Conservation (phyloP, 2,329 filamentous ascomycete genomes). For the Chaetomiaceae sp. region DNA sequence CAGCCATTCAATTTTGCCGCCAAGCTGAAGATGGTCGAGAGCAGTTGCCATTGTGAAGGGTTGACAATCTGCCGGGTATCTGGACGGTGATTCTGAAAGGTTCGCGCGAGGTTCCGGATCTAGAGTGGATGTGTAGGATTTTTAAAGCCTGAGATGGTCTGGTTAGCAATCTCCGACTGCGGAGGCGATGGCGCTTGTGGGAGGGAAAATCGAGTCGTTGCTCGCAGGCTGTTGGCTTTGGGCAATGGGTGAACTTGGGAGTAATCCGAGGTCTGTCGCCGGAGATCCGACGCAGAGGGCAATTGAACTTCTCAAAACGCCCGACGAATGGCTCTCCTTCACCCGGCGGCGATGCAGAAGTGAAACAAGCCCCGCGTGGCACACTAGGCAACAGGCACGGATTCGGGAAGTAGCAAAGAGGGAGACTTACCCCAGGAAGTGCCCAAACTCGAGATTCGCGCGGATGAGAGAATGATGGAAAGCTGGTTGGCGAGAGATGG, state of each 20-base stretch:
- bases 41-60: conserved; percentile 56
- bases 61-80: not conserved
- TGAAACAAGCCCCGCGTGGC: conserved; percentile 7
- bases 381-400: not conserved
- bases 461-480: not conserved
- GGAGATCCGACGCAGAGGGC: too few relatives aligned
- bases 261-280: too few relatives aligned
- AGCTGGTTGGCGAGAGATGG: conserved; percentile 1
- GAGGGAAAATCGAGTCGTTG: not conserved
- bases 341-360: conserved; percentile 7
- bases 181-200: conserved; percentile 4
- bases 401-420: not conserved
- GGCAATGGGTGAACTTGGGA: not conserved
- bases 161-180: conserved; percentile 11
- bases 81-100: conserved; percentile 1
- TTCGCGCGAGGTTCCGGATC: conserved; percentile 4
- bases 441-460: not conserved
- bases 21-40: conserved; percentile 79
- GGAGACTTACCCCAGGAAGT: conserved; percentile 13
- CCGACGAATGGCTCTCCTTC: not conserved
- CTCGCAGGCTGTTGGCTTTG: not conserved
- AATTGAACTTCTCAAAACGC: not conserved
- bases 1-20: conserved; percentile 64
- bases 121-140: not conserved
- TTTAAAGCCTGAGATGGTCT: conserved; percentile 1